Percentiles rank a stretch among this genome's conserved stretches.
phyloP scores from a whole-genome alignment of 352 stramenopile genomes.

The Phytophthora hibernalis region DNA sequence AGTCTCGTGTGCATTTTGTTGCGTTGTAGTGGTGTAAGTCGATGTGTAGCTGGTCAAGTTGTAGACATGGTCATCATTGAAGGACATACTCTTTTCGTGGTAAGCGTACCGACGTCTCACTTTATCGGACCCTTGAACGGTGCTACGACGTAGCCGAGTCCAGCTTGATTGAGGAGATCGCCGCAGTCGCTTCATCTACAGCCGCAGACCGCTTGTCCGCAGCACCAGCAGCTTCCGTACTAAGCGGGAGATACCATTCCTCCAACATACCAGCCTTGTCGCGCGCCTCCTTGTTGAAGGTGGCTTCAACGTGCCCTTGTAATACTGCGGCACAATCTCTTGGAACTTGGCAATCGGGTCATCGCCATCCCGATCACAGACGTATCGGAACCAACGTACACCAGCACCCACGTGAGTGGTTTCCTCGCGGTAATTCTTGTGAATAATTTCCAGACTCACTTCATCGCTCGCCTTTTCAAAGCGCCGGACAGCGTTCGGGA shows the following conservation, averaged over 20 bases:
- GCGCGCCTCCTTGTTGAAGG: slow-evolving; percentile 62
- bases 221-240: slow-evolving; percentile 15
- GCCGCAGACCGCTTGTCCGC: slow-evolving; percentile 3
- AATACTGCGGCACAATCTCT: slow-evolving; percentile 55
- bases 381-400: slow-evolving; percentile 52
- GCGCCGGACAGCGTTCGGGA: slow-evolving; percentile 49
- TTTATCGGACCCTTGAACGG: background rate
- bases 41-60: slow-evolving; percentile 16
- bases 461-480: slow-evolving; percentile 58
- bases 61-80: slow-evolving; percentile 7
- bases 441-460: slow-evolving; percentile 49
- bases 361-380: slow-evolving; percentile 41
- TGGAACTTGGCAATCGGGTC: slow-evolving; percentile 56
- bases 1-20: slow-evolving; percentile 14
- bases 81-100: slow-evolving; percentile 6
- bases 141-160: slow-evolving; percentile 8
- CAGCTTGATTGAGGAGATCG: slow-evolving; percentile 25
- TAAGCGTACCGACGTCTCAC: background rate
- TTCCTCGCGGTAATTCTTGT: slow-evolving; percentile 64
- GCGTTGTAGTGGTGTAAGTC: slow-evolving; percentile 5
- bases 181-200: slow-evolving; percentile 21
- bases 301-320: slow-evolving; percentile 58
- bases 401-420: slow-evolving; percentile 53
- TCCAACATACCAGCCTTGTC: slow-evolving; percentile 51
- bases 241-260: slow-evolving; percentile 59